Evolutionary conservation across 257 asterid species (phyloP).

Genomic region (Przewalskia tangutica): DNA sequence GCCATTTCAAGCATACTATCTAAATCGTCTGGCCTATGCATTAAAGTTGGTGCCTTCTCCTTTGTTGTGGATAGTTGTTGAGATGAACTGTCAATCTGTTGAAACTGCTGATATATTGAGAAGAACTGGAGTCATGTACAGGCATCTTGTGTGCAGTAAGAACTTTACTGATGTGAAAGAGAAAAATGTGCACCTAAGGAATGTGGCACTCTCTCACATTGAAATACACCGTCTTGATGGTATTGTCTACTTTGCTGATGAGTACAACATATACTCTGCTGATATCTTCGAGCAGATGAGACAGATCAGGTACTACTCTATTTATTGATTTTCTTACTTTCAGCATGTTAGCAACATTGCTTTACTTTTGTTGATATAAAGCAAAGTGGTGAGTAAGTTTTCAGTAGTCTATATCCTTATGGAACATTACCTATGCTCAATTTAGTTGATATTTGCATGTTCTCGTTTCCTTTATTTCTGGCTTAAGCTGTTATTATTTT

Average conservation of each 20-base stretch:
- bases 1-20: slow-evolving; percentile 43
- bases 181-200: slow-evolving; percentile 34
- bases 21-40: slow-evolving; percentile 51
- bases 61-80: slow-evolving; percentile 69
- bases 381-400: background rate
- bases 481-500: background rate
- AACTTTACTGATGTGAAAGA: slow-evolving; percentile 30
- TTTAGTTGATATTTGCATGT: background rate
- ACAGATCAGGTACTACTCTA: slow-evolving; percentile 50
- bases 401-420: background rate
- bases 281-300: slow-evolving; percentile 61
- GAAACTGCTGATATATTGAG: slow-evolving; percentile 59
- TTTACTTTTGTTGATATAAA: background rate
- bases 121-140: slow-evolving; percentile 53
- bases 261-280: slow-evolving; percentile 40
- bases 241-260: slow-evolving; percentile 63
- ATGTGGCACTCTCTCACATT: slow-evolving; percentile 63
- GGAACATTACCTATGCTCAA: background rate
- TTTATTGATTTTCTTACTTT: background rate
- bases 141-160: slow-evolving; percentile 55
- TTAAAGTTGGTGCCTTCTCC: slow-evolving; percentile 48
- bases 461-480: background rate
- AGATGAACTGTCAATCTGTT: slow-evolving; percentile 55
- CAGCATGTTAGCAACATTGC: background rate
- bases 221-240: slow-evolving; percentile 71